phyloP scores from a whole-genome alignment of 371 early-diverging fungal species.

The Rhizomucor pusillus region DNA sequence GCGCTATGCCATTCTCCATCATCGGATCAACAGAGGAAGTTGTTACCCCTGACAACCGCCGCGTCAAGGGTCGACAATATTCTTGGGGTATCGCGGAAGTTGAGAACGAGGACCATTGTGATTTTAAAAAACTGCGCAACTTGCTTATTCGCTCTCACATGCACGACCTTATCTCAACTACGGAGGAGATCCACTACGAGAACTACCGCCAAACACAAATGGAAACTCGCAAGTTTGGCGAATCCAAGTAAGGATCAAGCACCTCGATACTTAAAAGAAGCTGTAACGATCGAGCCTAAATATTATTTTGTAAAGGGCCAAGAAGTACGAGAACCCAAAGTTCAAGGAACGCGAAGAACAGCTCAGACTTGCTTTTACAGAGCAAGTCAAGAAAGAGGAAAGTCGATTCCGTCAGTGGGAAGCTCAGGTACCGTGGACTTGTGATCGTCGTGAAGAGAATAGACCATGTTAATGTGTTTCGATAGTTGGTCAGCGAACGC shows the following conservation, averaged over 20 bases:
- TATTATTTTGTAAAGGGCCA: constrained; percentile 34
- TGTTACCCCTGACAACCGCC: constrained; percentile 60
- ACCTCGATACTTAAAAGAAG: neutral
- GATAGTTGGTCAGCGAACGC: constrained; percentile 86
- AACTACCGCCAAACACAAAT: constrained; percentile 78
- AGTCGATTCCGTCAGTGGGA: constrained; percentile 97
- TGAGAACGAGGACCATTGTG: constrained; percentile 86
- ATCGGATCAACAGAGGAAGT: constrained; percentile 87
- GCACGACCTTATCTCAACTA: constrained; percentile 84
- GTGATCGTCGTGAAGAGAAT: neutral
- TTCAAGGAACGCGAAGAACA: constrained; percentile 87
- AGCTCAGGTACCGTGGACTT: constrained; percentile 64
- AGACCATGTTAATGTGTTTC: neutral
- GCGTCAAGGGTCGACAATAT: constrained; percentile 85
- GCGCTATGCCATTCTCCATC: constrained; percentile 92
- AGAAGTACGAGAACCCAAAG: constrained; percentile 78
- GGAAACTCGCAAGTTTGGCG: constrained; percentile 78
- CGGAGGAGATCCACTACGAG: constrained; percentile 90
- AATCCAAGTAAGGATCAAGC: constrained; percentile 53
- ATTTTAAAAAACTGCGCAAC: constrained; percentile 90
- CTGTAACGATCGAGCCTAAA: neutral
- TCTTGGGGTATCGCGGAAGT: constrained; percentile 93
- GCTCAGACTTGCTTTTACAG: constrained; percentile 89
- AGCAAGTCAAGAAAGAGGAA: constrained; percentile 94
- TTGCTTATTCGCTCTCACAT: constrained; percentile 90